These are phyloP conservation scores for Cymbopogon flexuosus DNA, from an alignment of 202 grass and related monocot genomes.

Conservation along the genomic window DNA sequence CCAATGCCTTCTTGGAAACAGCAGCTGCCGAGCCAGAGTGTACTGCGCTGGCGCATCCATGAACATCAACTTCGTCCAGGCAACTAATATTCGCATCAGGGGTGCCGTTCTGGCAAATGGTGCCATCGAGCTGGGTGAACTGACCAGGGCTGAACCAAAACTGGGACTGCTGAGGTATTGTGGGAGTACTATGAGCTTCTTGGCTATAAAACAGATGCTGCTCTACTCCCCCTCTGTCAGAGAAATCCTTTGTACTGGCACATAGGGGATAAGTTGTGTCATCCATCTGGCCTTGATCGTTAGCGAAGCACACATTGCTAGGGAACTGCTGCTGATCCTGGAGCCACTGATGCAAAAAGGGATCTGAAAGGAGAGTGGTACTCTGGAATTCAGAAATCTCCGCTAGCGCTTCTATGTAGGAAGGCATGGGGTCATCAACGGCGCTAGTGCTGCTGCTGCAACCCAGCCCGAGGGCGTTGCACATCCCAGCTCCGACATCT, in stretches of 20 bases:
- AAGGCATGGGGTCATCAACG: conserved; percentile 51
- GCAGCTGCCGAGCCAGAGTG: conserved; percentile 11
- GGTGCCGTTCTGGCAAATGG: conserved; percentile 24
- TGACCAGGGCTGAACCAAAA: conserved; percentile 32
- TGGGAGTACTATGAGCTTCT: conserved; percentile 7
- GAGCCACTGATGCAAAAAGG: conserved; percentile 41
- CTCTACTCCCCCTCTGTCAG: background rate
- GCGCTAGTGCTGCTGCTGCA: conserved; percentile 33
- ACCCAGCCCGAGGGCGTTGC: background rate
- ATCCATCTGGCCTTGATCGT: conserved; percentile 23
- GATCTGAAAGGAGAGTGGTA: conserved; percentile 28
- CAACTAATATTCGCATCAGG: conserved; percentile 27
- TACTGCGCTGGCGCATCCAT: conserved; percentile 33
- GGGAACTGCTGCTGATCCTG: conserved; percentile 31
- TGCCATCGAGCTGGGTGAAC: conserved; percentile 18
- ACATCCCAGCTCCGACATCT: background rate
- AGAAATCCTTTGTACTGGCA: background rate
- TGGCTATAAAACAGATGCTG: background rate
- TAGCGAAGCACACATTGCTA: background rate
- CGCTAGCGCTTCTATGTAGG: conserved; percentile 36
- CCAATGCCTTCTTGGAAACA: conserved; percentile 47
- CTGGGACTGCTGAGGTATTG: conserved; percentile 33
- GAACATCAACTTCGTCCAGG: conserved; percentile 40
- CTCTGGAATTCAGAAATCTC: conserved; percentile 39
- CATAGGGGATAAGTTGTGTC: background rate